These are phyloP conservation scores for Termitomyces eurrhizus DNA, from an alignment of 768 basidiomycete species.

Conservation along the genomic window DNA sequence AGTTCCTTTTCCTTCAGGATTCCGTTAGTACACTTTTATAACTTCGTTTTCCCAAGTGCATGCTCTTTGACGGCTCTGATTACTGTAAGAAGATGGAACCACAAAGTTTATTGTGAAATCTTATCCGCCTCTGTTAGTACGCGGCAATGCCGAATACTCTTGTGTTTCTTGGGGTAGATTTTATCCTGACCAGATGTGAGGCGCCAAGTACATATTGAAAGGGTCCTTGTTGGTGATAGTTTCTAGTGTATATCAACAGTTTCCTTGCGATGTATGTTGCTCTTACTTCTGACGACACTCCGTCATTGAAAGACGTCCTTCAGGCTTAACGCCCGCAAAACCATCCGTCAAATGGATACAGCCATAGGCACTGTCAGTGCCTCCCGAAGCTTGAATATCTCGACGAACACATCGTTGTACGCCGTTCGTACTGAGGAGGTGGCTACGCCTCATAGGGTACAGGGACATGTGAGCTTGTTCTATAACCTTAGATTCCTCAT, in stretches of 20 bases:
- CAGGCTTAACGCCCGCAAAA: constrained; percentile 21
- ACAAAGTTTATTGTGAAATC: not conserved
- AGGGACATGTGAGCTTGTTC: constrained; percentile 8
- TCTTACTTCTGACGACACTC: no score
- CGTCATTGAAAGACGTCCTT: not conserved
- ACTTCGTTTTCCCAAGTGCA: constrained; percentile 1
- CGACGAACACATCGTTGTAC: constrained; percentile 7
- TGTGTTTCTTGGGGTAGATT: constrained; percentile 17
- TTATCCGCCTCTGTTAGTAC: constrained; percentile 7
- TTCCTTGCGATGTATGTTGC: constrained; percentile 25
- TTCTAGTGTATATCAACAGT: constrained; percentile 27
- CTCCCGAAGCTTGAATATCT: constrained; percentile 16
- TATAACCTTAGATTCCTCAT: not conserved
- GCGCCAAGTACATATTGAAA: not conserved
- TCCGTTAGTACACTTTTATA: not conserved
- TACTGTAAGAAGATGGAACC: constrained; percentile 5
- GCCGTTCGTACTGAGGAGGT: not conserved
- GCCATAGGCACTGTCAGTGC: constrained; percentile 8
- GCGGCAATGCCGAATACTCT: constrained; percentile 15
- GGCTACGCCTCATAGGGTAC: not conserved
- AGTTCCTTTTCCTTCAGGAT: not conserved
- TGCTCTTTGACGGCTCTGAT: constrained; percentile 17
- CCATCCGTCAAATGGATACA: constrained; percentile 10
- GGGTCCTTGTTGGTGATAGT: not conserved
- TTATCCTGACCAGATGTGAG: constrained; percentile 18